These are phyloP conservation scores for Coffea humblotiana DNA, from an alignment of 305 asterid genomes.

Conservation along the genomic window DNA sequence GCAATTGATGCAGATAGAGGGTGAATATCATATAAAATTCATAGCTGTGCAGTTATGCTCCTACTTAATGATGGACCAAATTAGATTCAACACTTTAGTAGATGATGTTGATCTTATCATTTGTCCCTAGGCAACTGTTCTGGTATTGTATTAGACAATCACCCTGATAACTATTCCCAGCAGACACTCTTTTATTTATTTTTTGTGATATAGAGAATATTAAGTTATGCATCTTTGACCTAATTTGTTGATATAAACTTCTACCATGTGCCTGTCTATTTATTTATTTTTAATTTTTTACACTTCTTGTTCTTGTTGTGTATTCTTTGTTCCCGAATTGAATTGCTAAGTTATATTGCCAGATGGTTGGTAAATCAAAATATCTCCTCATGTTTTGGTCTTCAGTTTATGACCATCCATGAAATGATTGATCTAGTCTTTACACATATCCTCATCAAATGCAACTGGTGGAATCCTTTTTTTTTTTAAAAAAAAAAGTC, in stretches of 20 bases:
- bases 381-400: not conserved
- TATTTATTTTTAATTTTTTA: not conserved
- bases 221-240: not conserved
- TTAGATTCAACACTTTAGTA: not conserved
- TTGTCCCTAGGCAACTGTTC: not conserved
- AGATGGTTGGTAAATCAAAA: not conserved
- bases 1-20: not conserved
- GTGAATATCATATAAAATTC: not conserved
- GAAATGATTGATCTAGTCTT: not conserved
- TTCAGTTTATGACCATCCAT: slow-evolving; percentile 6
- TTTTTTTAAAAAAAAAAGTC: not conserved
- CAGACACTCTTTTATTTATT: not conserved
- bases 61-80: not conserved
- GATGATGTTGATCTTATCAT: not conserved
- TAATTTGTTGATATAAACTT: not conserved
- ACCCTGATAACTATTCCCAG: not conserved
- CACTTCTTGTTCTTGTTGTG: not conserved
- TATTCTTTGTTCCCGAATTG: not conserved
- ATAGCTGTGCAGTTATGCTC: not conserved
- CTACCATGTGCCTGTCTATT: not conserved
- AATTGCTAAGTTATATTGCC: not conserved
- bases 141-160: not conserved
- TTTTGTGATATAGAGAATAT: not conserved
- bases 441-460: not conserved
- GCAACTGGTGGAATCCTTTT: not conserved